Percentiles rank a stretch among this genome's conserved stretches.
These are phyloP conservation scores for Penicillium digitatum DNA, from an alignment of 2,329 filamentous ascomycete genomes.

Conservation along the genomic window DNA sequence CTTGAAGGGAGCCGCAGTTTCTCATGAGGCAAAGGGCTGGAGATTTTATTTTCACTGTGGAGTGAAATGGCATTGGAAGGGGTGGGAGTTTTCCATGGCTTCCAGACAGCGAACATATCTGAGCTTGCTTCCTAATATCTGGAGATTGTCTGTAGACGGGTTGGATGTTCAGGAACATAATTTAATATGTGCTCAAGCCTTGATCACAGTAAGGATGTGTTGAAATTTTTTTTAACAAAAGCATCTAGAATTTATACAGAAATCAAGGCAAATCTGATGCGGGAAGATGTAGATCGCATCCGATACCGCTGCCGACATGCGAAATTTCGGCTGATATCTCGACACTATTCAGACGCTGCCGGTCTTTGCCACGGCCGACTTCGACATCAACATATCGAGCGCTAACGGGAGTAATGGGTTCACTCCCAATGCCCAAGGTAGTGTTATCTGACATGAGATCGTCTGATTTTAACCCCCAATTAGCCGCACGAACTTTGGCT, in stretches of 20 bases:
- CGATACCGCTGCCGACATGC: conserved; percentile 6
- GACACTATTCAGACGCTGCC: conserved; percentile 42
- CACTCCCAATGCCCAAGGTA: conserved; percentile 28
- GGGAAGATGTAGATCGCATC: conserved; percentile 21
- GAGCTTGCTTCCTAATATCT: not conserved
- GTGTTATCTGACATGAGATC: conserved; percentile 32
- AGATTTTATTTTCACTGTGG: not conserved
- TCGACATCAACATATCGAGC: conserved; percentile 44
- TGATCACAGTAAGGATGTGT: not conserved
- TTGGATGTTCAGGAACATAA: not conserved
- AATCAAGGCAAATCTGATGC: conserved; percentile 24
- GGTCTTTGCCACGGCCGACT: conserved; percentile 37
- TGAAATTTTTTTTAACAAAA: conserved; percentile 2
- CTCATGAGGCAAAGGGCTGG: not conserved
- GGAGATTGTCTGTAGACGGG: not conserved
- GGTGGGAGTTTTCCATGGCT: not conserved
- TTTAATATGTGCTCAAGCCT: not conserved
- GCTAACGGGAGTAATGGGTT: conserved; percentile 44
- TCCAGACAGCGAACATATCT: not conserved
- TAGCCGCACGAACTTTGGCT: conserved; percentile 40
- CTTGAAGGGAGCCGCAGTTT: not conserved
- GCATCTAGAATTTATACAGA: conserved; percentile 10
- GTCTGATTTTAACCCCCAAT: conserved; percentile 39
- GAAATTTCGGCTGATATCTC: conserved; percentile 32
- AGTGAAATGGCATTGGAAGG: not conserved